phyloP scores from a whole-genome alignment of 1,284 basidiomycete species.

The Tetrapyrgos nigripes region DNA sequence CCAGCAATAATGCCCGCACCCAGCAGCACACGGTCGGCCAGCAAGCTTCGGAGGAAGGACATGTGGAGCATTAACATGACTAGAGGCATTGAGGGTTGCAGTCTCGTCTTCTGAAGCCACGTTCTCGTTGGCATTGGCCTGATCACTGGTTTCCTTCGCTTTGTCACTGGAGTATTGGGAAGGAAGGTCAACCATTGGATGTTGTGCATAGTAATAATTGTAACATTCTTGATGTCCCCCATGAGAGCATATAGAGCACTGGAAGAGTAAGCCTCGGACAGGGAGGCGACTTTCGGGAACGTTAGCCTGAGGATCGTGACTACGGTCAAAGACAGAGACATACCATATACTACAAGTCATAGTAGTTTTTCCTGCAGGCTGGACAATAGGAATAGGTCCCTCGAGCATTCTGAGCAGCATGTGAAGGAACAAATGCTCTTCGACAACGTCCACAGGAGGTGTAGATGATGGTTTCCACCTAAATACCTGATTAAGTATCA shows the following conservation, averaged over 20 bases:
- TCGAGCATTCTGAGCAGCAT: slow-evolving; percentile 27
- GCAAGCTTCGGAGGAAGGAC: slow-evolving; percentile 11
- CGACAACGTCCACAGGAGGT: slow-evolving; percentile 70
- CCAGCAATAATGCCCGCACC: slow-evolving; percentile 73
- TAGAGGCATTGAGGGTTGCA: not conserved
- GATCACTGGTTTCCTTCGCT: not conserved
- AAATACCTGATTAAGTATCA: slow-evolving; percentile 8
- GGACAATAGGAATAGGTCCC: slow-evolving; percentile 59
- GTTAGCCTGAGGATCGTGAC: slow-evolving; percentile 9
- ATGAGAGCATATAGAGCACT: slow-evolving; percentile 75
- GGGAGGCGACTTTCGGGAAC: slow-evolving; percentile 66
- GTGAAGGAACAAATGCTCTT: slow-evolving; percentile 56
- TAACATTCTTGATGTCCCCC: slow-evolving; percentile 82
- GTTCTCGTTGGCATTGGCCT: not conserved
- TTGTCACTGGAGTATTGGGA: slow-evolving; percentile 12
- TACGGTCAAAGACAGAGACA: slow-evolving; percentile 27
- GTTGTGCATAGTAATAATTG: slow-evolving; percentile 62
- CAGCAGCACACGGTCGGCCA: slow-evolving; percentile 67
- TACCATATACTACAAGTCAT: slow-evolving; percentile 76
- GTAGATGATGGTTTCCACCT: slow-evolving; percentile 75
- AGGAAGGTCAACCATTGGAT: slow-evolving; percentile 55
- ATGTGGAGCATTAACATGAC: slow-evolving; percentile 4
- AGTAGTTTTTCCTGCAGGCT: slow-evolving; percentile 54
- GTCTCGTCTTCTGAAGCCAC: no score
- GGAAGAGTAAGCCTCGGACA: slow-evolving; percentile 68